phyloP scores from a whole-genome alignment of 2,329 filamentous ascomycete species.

The Xylariaceae sp. region DNA sequence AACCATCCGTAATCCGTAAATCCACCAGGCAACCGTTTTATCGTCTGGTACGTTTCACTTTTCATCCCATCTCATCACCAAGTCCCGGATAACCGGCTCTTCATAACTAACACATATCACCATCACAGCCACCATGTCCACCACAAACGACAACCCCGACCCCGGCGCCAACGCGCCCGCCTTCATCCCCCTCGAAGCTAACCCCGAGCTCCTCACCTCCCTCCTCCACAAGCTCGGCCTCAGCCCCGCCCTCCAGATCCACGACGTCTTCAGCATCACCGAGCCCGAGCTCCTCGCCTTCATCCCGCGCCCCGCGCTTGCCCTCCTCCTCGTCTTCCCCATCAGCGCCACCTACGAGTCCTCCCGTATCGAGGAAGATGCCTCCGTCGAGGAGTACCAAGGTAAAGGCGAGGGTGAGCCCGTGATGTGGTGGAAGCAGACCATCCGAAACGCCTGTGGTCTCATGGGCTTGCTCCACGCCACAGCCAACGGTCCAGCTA shows the following conservation, averaged over 20 bases:
- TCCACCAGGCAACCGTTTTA: too few relatives aligned
- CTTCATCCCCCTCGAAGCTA: slow-evolving; percentile 62
- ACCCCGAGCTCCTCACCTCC: slow-evolving; percentile 81
- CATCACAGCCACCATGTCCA: slow-evolving; percentile 6
- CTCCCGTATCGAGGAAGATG: slow-evolving; percentile 70
- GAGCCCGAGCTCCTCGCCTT: slow-evolving; percentile 80
- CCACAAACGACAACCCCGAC: slow-evolving; percentile 33
- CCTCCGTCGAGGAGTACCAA: slow-evolving; percentile 54
- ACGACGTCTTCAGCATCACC: slow-evolving; percentile 88
- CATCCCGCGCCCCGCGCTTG: slow-evolving; percentile 80
- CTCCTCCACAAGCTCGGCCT: slow-evolving; percentile 82
- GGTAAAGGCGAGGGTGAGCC: slow-evolving; percentile 65
- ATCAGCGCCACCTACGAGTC: slow-evolving; percentile 73
- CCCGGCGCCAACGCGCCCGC: slow-evolving; percentile 35
- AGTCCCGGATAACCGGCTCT: too few relatives aligned
- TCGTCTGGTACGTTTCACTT: too few relatives aligned
- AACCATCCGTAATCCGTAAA: too few relatives aligned
- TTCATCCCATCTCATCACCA: too few relatives aligned
- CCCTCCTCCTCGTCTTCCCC: slow-evolving; percentile 88
- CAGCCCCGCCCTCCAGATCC: slow-evolving; percentile 67
- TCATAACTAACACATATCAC: too few relatives aligned
- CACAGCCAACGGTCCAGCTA: slow-evolving; percentile 68
- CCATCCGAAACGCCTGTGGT: slow-evolving; percentile 88
- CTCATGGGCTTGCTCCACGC: slow-evolving; percentile 84
- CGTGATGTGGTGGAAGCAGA: slow-evolving; percentile 92